Evolutionary conservation across 768 basidiomycete genomes (phyloP).

Genomic region (Russula sp.): DNA sequence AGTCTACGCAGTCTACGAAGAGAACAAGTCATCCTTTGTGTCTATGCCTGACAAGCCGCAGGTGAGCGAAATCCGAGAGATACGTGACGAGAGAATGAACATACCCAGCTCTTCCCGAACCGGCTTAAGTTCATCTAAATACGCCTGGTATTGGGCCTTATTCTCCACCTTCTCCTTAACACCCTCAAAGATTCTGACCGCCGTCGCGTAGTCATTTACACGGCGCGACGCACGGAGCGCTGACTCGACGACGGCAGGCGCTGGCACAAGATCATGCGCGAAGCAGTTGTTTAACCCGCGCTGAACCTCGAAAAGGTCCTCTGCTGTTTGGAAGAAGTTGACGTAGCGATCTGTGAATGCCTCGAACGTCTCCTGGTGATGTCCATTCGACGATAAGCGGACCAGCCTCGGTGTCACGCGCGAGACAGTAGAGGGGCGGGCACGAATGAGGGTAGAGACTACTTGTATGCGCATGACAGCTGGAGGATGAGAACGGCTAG

Average conservation of each 20-base stretch:
- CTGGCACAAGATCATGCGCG: constrained; percentile 93
- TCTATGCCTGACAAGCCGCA: constrained; percentile 46
- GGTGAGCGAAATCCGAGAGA: background rate
- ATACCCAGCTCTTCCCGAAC: constrained; percentile 90
- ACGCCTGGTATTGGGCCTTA: constrained; percentile 89
- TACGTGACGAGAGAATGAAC: constrained; percentile 26
- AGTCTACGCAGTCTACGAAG: constrained; percentile 38
- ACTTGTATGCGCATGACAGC: constrained; percentile 53
- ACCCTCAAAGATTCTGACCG: constrained; percentile 94
- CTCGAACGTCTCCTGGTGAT: constrained; percentile 90
- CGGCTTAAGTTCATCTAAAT: constrained; percentile 85
- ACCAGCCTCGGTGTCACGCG: constrained; percentile 45
- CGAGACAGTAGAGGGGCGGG: constrained; percentile 48
- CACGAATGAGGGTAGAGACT: constrained; percentile 61
- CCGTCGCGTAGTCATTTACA: constrained; percentile 96
- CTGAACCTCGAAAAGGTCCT: constrained; percentile 98
- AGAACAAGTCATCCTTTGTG: constrained; percentile 64
- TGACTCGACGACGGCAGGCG: constrained; percentile 79
- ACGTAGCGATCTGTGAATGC: constrained; percentile 93
- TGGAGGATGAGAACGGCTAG: constrained; percentile 2
- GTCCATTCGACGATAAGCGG: constrained; percentile 55
- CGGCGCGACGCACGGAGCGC: constrained; percentile 84
- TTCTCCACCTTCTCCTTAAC: constrained; percentile 98
- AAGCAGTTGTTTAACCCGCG: constrained; percentile 99
- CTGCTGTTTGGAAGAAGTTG: constrained; percentile 86